Evolutionary conservation across 2,329 filamentous ascomycete genomes (phyloP), one percentile per base, ranked within the genome.

Genomic region (Xylaria sp.): DNA sequence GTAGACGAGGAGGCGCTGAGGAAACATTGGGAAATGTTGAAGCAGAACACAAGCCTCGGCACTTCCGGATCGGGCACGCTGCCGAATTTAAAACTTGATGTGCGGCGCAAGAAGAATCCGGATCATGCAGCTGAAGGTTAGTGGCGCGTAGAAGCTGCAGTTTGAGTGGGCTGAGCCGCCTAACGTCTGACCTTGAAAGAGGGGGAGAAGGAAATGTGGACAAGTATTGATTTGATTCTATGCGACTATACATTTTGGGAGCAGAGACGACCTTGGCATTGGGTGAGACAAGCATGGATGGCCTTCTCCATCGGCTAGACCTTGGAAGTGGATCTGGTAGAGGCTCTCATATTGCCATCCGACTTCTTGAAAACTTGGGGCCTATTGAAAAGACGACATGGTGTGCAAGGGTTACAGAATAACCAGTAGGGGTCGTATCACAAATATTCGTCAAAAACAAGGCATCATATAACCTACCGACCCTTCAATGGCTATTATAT

Each of bases 21-120:
- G 65, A 89, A 79, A 75, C 92, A 93, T 81, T 92, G 90, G 74
- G 88, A 90, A 60, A 86, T 88, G 77, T 88, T 93, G 79, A 80
- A 72, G 61, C 70, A 74, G 40, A 69, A 60, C 18, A 57, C 25
- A 48, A 50, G 18, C 29, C 42, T 40, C n/a, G 40, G 37, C 8
- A 55, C 40, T 18, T 35, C 59, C 42, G 53, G 55, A 6, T 35
- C 61, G 12, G 37, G 47, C 8, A 32, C 57, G 16, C 54, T 75
- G 29, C 71, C 74, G 35, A 67, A 66, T 5, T 47, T 76, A 51
- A 75, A 68, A 48, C 61, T 76, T 18, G 69, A 72, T 23, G 13
- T 62, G 16, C 68, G 71, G 40, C 74, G 72, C 57, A 69, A 66
- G 65, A 70, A 63, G 51, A 51, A 58, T 37, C 35, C 53, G n/a